These are phyloP conservation scores for Seiridium unicorne DNA, from an alignment of 2,329 filamentous ascomycete species.

Conservation along the genomic window DNA sequence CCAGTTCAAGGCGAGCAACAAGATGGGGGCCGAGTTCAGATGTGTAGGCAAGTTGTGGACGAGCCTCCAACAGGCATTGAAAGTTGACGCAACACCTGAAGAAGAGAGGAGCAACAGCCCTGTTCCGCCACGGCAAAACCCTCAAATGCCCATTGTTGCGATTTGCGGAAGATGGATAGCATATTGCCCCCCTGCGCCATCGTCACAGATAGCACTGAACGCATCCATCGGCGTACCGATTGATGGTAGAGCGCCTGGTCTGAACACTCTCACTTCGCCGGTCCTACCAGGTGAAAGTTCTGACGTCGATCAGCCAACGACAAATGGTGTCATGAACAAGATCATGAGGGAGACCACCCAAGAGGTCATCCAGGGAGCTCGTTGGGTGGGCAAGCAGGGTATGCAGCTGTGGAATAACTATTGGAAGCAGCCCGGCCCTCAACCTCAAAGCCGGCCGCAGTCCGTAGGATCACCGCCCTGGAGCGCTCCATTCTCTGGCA, in stretches of 20 bases:
- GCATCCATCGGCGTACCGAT: constrained; percentile 60
- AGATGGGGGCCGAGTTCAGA: constrained; percentile 44
- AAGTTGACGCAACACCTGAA: constrained; percentile 47
- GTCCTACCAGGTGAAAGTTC: constrained; percentile 66
- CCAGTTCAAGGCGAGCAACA: constrained; percentile 42
- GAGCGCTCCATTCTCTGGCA: constrained; percentile 41
- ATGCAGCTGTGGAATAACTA: constrained; percentile 78
- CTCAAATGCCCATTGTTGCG: constrained; percentile 65
- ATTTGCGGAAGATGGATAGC: constrained; percentile 75
- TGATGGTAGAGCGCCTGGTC: constrained; percentile 53
- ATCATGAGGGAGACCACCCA: constrained; percentile 78
- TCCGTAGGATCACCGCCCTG: constrained; percentile 44
- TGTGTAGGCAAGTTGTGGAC: constrained; percentile 95
- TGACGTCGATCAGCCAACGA: constrained; percentile 69
- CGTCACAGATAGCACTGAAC: constrained; percentile 67
- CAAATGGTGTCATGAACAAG: constrained; percentile 71
- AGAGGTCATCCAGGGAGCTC: constrained; percentile 71
- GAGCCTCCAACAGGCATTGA: constrained; percentile 63
- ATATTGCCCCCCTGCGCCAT: constrained; percentile 71
- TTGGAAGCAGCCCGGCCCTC: constrained; percentile 61
- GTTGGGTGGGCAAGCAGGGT: constrained; percentile 75
- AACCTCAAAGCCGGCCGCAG: constrained; percentile 43
- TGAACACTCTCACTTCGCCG: constrained; percentile 63
- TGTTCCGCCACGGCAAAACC: constrained; percentile 37
- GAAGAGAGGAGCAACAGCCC: constrained; percentile 37